phyloP scores from a whole-genome alignment of 2,329 filamentous ascomycete genomes.

The Dactylellina drechsleri region DNA sequence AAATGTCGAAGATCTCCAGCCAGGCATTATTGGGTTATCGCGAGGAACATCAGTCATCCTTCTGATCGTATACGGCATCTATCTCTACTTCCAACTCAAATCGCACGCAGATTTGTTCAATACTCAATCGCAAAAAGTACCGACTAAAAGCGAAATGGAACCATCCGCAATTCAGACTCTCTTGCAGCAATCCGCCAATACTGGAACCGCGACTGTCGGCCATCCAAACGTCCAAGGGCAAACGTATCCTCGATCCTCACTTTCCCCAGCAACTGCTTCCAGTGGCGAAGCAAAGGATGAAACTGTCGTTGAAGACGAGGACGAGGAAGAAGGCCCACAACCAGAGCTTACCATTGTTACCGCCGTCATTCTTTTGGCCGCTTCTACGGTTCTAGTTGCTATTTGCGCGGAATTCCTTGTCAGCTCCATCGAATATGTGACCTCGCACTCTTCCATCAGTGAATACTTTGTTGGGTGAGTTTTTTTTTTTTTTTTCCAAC shows the following conservation, averaged over 20 bases:
- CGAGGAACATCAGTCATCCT: slow-evolving; percentile 82
- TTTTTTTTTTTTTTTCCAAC: neutral
- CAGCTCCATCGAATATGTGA: slow-evolving; percentile 67
- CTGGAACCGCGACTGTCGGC: slow-evolving; percentile 36
- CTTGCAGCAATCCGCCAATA: slow-evolving; percentile 42
- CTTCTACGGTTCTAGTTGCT: slow-evolving; percentile 81
- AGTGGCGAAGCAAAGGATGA: slow-evolving; percentile 55
- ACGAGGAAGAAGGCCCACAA: slow-evolving; percentile 75
- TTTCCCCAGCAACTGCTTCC: slow-evolving; percentile 24
- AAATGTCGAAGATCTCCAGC: slow-evolving; percentile 55
- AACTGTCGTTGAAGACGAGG: slow-evolving; percentile 62
- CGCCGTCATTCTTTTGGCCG: slow-evolving; percentile 75
- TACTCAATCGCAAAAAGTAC: slow-evolving; percentile 79
- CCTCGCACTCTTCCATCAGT: slow-evolving; percentile 66
- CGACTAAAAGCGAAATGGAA: slow-evolving; percentile 63
- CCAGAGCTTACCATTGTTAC: slow-evolving; percentile 78
- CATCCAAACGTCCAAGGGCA: slow-evolving; percentile 32
- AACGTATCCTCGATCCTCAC: slow-evolving; percentile 26
- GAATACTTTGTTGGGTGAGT: slow-evolving; percentile 67
- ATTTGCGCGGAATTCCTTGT: slow-evolving; percentile 73
- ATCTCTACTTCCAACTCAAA: slow-evolving; percentile 90
- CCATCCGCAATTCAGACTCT: slow-evolving; percentile 50
- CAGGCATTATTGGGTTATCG: slow-evolving; percentile 72
- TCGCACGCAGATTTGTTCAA: slow-evolving; percentile 85
- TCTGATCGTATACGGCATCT: slow-evolving; percentile 82